Base-by-base conservation (phyloP, 106 monocot species). In the Alisma plantagoaquatica region DNA sequence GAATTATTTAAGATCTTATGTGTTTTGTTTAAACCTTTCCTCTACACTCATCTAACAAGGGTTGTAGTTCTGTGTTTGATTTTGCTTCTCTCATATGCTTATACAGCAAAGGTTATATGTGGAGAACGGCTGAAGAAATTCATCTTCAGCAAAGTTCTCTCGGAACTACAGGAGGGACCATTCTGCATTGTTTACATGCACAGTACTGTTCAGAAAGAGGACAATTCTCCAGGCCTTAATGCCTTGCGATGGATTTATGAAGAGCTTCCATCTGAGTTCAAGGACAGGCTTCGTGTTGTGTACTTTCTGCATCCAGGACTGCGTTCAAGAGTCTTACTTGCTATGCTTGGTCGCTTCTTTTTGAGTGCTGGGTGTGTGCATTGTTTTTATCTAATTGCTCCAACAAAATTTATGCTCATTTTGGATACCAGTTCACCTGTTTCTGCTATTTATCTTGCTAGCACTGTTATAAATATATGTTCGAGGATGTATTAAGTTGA, bases 301-400 rank as follows among this genome's bases (percentile, higher is more conserved):
- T 98, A 98, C 59, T 98, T 98, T 45, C 60, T 98, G 68, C 96
- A 98, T 53, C 96, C 96, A 11, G 89, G 96, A 10, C 62, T 98
- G 27, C 76, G 79, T 10, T 89, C 96, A 30, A 68, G 96, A 49
- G 58, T 98, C 31, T 72, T 56, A 17, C 53, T 98, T 41, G 96
- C 96, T 4, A 98, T 85, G 0, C 76, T 90, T 38, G 96, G 96
- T 4, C 81, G 96, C 22, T 62, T 84, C 43, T 82, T 98, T 48
- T 61, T 98, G 45, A 98, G 84, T 68, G 96, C 73, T 59, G 74
- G 77, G 96, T 98, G 21, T 78, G 84, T 81, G 10, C 43, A 42
- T 64, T 47, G 1, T 45, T 20, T n/a, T n/a, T n/a, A n/a, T n/a
- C n/a, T n/a, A n/a, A n/a, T n/a, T n/a, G n/a, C n/a, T n/a, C n/a